phyloP scores from a whole-genome alignment of 164 flowering plant species.

The Malania oleifera region DNA sequence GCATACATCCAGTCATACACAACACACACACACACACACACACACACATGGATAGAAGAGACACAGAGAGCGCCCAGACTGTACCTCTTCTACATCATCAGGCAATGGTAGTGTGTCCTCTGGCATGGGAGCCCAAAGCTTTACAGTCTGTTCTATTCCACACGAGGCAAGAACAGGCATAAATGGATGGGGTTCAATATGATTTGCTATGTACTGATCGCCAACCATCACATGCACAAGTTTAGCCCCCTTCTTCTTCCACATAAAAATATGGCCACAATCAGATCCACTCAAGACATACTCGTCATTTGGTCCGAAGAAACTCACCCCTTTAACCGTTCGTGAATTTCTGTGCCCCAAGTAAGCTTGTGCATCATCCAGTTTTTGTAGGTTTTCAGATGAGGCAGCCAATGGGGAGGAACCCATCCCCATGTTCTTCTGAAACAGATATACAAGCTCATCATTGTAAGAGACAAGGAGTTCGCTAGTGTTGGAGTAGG shows the following conservation, averaged over 20 bases:
- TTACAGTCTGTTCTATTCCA: slow-evolving; percentile 53
- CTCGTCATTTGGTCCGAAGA: slow-evolving; percentile 66
- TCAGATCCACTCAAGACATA: slow-evolving; percentile 80
- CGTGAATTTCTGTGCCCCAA: slow-evolving; percentile 60
- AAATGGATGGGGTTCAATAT: slow-evolving; percentile 60
- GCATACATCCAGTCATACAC: too few species aligned
- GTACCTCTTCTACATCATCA: slow-evolving; percentile 42
- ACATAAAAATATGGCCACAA: slow-evolving; percentile 68
- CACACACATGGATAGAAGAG: too few species aligned
- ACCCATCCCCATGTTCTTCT: slow-evolving; percentile 59
- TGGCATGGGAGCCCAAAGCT: slow-evolving; percentile 62
- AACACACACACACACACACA: too few species aligned
- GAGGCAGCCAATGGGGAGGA: slow-evolving; percentile 31
- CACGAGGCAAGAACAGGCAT: slow-evolving; percentile 55
- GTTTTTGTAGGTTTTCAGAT: slow-evolving; percentile 21
- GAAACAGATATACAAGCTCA: slow-evolving; percentile 65
- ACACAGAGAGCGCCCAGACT: neutral
- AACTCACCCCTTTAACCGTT: slow-evolving; percentile 68
- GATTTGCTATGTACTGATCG: slow-evolving; percentile 56
- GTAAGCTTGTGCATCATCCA: slow-evolving; percentile 46
- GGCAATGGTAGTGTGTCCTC: slow-evolving; percentile 38
- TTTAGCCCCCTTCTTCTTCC: slow-evolving; percentile 60
- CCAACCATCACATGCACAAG: slow-evolving; percentile 54
- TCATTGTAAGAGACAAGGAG: slow-evolving; percentile 73
- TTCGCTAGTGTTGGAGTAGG: slow-evolving; percentile 57